phyloP scores from a whole-genome alignment of 176 grass and related monocot genomes.

The Stipa capillata region DNA sequence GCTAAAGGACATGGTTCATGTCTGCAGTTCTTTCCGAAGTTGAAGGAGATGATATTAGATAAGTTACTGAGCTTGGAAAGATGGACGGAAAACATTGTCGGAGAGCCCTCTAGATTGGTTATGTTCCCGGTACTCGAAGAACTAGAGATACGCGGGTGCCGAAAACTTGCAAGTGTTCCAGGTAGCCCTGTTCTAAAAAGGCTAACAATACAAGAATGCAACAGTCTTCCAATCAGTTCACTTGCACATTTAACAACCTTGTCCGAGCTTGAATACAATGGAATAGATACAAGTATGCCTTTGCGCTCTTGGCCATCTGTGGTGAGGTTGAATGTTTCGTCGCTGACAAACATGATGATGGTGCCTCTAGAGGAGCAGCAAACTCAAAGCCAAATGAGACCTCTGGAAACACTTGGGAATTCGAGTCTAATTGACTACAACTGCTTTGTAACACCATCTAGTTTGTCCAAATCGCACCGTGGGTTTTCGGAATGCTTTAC shows the following conservation, averaged over 20 bases:
- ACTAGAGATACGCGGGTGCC: background rate
- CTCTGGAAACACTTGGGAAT: background rate
- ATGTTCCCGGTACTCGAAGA: background rate
- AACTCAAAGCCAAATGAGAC: background rate
- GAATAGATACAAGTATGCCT: no score
- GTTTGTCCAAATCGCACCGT: background rate
- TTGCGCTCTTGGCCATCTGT: no score
- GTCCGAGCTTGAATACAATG: no score
- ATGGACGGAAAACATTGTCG: background rate
- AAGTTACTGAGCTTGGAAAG: background rate
- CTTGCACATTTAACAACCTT: no score
- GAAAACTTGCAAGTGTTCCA: background rate
- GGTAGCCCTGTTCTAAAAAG: background rate
- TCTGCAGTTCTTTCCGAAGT: background rate
- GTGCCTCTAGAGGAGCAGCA: background rate
- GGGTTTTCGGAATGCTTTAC: background rate
- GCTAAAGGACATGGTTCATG: no score
- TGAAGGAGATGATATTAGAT: background rate
- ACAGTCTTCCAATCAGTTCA: no score
- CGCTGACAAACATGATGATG: background rate
- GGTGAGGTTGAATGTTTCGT: no score
- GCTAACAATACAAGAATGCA: accelerated
- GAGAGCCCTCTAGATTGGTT: background rate
- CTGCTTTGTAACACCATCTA: background rate
- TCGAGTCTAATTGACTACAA: background rate